Conservation (phyloP, 2,329 filamentous ascomycete genomes). For the Botryotinia convoluta region DNA sequence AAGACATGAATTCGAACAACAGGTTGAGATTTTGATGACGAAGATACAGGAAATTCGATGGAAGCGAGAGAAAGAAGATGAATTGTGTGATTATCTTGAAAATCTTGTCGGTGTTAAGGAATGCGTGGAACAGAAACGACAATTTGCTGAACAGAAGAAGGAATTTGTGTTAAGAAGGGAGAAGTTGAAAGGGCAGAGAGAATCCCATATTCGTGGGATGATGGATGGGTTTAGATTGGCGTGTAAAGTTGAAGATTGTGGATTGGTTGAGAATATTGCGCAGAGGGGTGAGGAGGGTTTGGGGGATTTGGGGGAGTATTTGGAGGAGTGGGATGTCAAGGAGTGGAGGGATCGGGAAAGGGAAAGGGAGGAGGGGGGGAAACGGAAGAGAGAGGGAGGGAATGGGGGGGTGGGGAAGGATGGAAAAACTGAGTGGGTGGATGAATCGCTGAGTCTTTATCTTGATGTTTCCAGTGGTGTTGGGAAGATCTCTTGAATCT, state of each 20-base stretch:
- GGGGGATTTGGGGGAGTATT: not conserved
- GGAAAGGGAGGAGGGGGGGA: not conserved
- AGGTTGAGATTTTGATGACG: not conserved
- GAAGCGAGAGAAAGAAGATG: not conserved
- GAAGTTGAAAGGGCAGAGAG: not conserved
- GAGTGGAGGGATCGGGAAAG: not conserved
- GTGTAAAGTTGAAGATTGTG: accelerated
- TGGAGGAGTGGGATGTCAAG: not conserved
- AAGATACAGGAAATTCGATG: not conserved
- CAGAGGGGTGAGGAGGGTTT: not conserved
- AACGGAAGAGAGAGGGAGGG: not conserved
- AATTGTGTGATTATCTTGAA: not conserved
- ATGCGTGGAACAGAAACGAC: not conserved
- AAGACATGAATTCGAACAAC: not conserved
- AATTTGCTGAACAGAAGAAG: not conserved
- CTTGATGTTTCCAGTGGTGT: not conserved
- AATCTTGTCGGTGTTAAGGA: not conserved
- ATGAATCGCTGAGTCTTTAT: not conserved
- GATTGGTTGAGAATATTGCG: not conserved
- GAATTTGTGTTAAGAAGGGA: accelerated
- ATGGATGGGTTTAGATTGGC: too few relatives aligned
- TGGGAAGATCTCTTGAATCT: too few relatives aligned
- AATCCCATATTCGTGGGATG: too few relatives aligned
- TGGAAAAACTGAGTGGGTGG: too few relatives aligned
- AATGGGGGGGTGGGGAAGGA: too few relatives aligned